Evolutionary conservation across 1,139 yeast genomes (phyloP).

Genomic region (Yamadazyma triangularis): DNA sequence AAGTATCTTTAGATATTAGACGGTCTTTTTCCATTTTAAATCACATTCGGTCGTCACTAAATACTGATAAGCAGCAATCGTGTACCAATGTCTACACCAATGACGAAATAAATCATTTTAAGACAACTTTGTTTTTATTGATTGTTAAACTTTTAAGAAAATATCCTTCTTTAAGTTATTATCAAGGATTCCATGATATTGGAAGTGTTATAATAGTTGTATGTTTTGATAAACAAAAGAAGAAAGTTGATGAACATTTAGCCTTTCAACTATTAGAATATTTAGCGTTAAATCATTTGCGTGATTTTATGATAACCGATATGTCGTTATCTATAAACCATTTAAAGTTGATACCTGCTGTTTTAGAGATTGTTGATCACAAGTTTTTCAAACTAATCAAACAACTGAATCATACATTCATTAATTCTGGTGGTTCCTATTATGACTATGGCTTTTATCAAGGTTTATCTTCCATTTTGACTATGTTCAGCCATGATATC

Average conservation of each 20-base stretch:
- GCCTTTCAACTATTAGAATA: constrained; percentile 51
- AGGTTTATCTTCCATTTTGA: constrained; percentile 71
- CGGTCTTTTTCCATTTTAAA: constrained; percentile 55
- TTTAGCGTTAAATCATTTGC: constrained; percentile 57
- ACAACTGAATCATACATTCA: constrained; percentile 27
- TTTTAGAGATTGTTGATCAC: constrained; percentile 49
- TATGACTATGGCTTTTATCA: constrained; percentile 48
- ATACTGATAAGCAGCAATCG: constrained; percentile 17
- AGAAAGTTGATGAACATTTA: constrained; percentile 26
- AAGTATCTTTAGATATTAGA: constrained; percentile 71
- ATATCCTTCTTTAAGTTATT: constrained; percentile 64
- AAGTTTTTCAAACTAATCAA: constrained; percentile 47
- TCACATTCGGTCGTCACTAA: constrained; percentile 22
- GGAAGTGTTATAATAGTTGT: constrained; percentile 65
- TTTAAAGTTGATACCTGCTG: constrained; percentile 57
- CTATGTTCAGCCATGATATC: constrained; percentile 76
- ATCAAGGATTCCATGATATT: constrained; percentile 91
- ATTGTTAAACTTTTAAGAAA: constrained; percentile 55
- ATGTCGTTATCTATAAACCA: constrained; percentile 65
- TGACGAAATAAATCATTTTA: constrained; percentile 30
- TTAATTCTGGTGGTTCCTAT: constrained; percentile 22
- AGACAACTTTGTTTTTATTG: constrained; percentile 40
- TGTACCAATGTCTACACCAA: constrained; percentile 32
- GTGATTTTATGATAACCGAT: constrained; percentile 82
- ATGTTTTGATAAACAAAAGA: constrained; percentile 25